These are phyloP conservation scores for Hypoxylon sp. DNA, from an alignment of 2,329 filamentous ascomycete genomes.

Conservation along the genomic window DNA sequence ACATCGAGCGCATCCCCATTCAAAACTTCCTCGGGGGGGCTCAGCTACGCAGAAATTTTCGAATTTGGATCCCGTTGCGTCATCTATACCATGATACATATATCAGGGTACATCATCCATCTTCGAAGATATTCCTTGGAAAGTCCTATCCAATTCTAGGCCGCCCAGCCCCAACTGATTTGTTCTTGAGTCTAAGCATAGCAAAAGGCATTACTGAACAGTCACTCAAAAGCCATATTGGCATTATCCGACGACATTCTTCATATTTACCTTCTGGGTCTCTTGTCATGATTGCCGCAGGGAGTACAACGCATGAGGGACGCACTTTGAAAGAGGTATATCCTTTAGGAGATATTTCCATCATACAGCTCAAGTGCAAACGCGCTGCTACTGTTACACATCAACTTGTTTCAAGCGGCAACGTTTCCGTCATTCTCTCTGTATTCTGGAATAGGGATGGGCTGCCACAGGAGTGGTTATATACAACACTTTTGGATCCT, in stretches of 20 bases:
- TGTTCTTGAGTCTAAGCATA: constrained; percentile 11
- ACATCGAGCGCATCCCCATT: neutral
- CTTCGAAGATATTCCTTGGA: constrained; percentile 16
- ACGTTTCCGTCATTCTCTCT: constrained; percentile 19
- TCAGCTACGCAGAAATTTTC: constrained; percentile 5
- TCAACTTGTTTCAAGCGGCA: constrained; percentile 23
- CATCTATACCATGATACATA: neutral
- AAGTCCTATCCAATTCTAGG: constrained; percentile 3
- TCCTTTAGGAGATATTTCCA: constrained; percentile 1
- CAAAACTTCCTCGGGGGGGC: neutral
- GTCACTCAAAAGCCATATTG: neutral
- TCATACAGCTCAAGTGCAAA: constrained; percentile 1
- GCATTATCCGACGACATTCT: neutral
- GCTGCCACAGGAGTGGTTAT: constrained; percentile 4
- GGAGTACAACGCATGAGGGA: neutral
- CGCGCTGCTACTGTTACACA: constrained; percentile 14
- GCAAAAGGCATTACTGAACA: neutral
- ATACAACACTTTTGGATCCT: constrained; percentile 21
- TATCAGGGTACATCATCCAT: constrained; percentile 14
- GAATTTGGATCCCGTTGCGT: constrained; percentile 24
- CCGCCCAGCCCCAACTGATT: neutral
- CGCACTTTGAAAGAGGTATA: constrained; percentile 3
- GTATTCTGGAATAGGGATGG: constrained; percentile 19
- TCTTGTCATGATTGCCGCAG: constrained; percentile 19
- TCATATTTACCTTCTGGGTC: neutral